These are phyloP conservation scores for Dioscorea cayenensis DNA, from an alignment of 116 monocot genomes.

Conservation along the genomic window DNA sequence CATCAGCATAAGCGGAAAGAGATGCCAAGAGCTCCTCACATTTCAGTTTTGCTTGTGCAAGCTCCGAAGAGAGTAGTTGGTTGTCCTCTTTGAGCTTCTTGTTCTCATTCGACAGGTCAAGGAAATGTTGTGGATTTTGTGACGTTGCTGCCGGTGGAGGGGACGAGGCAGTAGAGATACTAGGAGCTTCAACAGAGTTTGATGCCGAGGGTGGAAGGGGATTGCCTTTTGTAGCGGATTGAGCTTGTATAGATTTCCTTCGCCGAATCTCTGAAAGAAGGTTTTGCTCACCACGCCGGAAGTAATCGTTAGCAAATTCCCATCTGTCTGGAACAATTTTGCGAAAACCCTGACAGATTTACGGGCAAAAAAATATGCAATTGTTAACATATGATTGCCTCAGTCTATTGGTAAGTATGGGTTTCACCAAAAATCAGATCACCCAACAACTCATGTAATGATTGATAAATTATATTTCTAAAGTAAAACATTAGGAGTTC, in stretches of 20 bases:
- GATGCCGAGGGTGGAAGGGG: conserved; percentile 14
- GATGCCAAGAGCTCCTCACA: conserved; percentile 28
- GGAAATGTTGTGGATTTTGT: background rate
- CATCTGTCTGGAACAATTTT: conserved; percentile 74
- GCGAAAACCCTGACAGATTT: conserved; percentile 63
- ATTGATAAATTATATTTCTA: no score
- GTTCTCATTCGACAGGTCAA: conserved; percentile 26
- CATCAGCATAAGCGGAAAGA: conserved; percentile 29
- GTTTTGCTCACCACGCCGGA: conserved; percentile 44
- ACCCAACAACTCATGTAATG: no score
- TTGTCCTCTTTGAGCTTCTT: conserved; percentile 46
- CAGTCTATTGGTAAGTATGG: no score
- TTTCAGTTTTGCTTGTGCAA: conserved; percentile 22
- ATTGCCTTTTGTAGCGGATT: background rate
- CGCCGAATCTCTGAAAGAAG: conserved; percentile 63
- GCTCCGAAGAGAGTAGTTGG: conserved; percentile 22
- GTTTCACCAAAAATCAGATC: no score
- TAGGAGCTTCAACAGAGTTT: conserved; percentile 20
- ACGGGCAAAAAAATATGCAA: background rate
- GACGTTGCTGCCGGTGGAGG: conserved; percentile 8
- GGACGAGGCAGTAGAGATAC: conserved; percentile 32
- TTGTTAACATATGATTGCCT: no score
- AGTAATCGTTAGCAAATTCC: conserved; percentile 83
- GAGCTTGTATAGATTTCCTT: conserved; percentile 26
- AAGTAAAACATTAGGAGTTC: no score